phyloP scores from a whole-genome alignment of 139 green algal species.

The Chara braunii region DNA sequence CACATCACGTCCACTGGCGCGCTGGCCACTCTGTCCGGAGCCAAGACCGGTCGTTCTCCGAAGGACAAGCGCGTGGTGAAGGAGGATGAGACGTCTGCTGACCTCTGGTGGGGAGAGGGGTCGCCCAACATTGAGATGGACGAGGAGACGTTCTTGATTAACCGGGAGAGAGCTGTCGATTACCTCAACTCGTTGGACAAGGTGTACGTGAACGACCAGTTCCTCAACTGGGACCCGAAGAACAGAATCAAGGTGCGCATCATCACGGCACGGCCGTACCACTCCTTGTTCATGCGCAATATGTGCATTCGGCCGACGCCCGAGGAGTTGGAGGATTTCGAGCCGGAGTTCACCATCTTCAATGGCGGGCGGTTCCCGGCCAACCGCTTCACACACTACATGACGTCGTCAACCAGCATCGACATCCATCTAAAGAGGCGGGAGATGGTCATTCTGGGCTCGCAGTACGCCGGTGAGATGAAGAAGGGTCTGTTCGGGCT shows the following conservation, averaged over 20 bases:
- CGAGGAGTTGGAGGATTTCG: conserved; percentile 66
- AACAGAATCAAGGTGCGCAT: not conserved
- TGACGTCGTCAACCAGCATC: conserved; percentile 68
- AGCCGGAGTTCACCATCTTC: conserved; percentile 90
- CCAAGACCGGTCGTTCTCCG: conserved; percentile 80
- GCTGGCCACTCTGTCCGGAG: conserved; percentile 65
- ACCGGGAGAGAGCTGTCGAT: conserved; percentile 32
- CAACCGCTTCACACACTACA: conserved; percentile 80
- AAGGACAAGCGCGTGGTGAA: conserved; percentile 90
- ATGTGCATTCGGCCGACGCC: conserved; percentile 70
- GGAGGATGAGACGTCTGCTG: conserved; percentile 42
- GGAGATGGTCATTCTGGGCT: conserved; percentile 65
- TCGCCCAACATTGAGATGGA: conserved; percentile 40
- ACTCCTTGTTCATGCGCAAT: conserved; percentile 94
- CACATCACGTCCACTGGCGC: conserved; percentile 60
- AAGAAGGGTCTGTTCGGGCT: conserved; percentile 80
- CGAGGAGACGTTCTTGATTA: conserved; percentile 34
- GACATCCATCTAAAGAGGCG: conserved; percentile 47
- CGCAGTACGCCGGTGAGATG: conserved; percentile 80
- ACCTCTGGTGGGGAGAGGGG: conserved; percentile 42
- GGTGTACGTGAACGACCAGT: conserved; percentile 18
- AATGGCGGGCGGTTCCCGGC: conserved; percentile 80
- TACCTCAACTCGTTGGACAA: conserved; percentile 37
- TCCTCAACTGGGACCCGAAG: not conserved
- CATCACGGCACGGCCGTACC: conserved; percentile 76